Evolutionary conservation across 495 filamentous ascomycete species (phyloP).

Genomic region (Hypomontagnella monticulosa): DNA sequence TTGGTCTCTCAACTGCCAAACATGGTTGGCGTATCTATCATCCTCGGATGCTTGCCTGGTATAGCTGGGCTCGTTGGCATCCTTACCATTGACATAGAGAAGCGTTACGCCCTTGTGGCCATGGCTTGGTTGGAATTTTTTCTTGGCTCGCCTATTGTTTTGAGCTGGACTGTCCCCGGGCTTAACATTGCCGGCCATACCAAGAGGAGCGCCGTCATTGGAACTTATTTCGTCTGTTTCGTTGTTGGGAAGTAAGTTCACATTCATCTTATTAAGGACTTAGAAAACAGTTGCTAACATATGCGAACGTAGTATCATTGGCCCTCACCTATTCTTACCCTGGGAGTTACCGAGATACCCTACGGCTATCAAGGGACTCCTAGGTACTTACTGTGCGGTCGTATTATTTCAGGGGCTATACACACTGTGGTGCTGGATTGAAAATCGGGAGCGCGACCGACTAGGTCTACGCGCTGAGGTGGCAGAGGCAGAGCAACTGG

Average conservation of each 20-base stretch:
- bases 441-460: conserved; percentile 32
- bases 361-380: conserved; percentile 45
- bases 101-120: conserved; percentile 61
- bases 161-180: conserved; percentile 41
- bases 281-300: conserved; percentile 2
- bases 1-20: conserved; percentile 51
- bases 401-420: conserved; percentile 31
- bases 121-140: conserved; percentile 63
- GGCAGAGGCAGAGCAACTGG: conserved; percentile 32
- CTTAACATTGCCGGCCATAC: conserved; percentile 48
- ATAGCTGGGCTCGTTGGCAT: conserved; percentile 39
- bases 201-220: conserved; percentile 45
- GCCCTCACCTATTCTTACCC: conserved; percentile 46
- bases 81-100: conserved; percentile 47
- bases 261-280: neutral
- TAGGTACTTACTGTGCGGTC: conserved; percentile 40
- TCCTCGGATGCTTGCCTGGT: conserved; percentile 36
- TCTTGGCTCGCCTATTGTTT: conserved; percentile 54
- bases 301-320: conserved; percentile 43
- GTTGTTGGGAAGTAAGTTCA: conserved; percentile 36
- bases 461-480: conserved; percentile 16
- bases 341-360: conserved; percentile 45
- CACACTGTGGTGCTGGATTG: conserved; percentile 34
- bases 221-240: conserved; percentile 46
- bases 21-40: conserved; percentile 42